Percentiles rank a stretch among this genome's conserved stretches.
phyloP scores from a whole-genome alignment of 1,139 yeast species.

The Arxiozyma bovina region DNA sequence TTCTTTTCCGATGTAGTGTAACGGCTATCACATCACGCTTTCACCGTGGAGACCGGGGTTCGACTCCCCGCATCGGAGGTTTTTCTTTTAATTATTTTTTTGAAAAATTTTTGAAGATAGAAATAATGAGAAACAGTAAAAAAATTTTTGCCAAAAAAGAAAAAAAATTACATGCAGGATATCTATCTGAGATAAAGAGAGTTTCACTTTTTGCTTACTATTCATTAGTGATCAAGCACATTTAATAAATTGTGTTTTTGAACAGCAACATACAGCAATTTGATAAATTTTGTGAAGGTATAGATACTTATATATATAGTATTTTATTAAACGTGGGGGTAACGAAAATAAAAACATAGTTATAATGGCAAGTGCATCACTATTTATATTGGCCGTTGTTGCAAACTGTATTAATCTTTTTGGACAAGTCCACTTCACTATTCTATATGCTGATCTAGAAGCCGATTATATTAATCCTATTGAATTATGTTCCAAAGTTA shows the following conservation, averaged over 20 bases:
- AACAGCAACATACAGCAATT: too few species aligned
- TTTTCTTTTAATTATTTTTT: neutral
- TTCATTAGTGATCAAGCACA: neutral
- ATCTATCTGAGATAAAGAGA: neutral
- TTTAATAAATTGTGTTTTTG: too few species aligned
- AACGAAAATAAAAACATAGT: neutral
- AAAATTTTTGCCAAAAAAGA: neutral
- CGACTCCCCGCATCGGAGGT: conserved; percentile 28
- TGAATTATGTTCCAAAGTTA: conserved; percentile 87
- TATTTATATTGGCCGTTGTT: conserved; percentile 77
- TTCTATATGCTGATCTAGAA: conserved; percentile 88
- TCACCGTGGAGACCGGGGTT: conserved; percentile 30
- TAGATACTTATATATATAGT: too few species aligned
- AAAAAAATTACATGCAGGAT: too few species aligned
- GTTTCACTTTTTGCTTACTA: neutral
- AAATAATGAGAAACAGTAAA: too few species aligned
- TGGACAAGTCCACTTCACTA: conserved; percentile 85
- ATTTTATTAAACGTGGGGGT: neutral
- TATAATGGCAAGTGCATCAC: conserved; percentile 33
- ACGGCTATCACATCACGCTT: conserved; percentile 18
- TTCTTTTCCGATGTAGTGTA: conserved; percentile 9
- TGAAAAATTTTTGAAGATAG: neutral
- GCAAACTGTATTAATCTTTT: conserved; percentile 81
- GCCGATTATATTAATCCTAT: conserved; percentile 95
- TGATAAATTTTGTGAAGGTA: neutral